phyloP scores from a whole-genome alignment of 768 basidiomycete genomes.

The Cubamyces sp. region DNA sequence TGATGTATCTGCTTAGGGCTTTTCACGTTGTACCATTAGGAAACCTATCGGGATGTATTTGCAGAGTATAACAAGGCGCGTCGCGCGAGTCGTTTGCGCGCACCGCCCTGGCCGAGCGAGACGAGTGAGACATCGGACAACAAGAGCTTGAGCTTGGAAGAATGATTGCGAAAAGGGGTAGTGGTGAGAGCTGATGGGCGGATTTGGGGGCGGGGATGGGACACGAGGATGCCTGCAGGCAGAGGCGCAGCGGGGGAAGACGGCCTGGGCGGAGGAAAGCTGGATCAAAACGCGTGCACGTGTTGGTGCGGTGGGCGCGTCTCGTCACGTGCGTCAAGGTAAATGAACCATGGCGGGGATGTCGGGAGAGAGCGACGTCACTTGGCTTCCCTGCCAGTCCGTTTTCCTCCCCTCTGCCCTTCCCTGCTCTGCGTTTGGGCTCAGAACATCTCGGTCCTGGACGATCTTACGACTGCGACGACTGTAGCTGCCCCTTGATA shows the following conservation, averaged over 20 bases:
- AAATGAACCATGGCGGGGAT: slow-evolving; percentile 2
- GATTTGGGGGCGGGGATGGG: slow-evolving; percentile 1
- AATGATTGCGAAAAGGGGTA: background rate
- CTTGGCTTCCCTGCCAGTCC: background rate
- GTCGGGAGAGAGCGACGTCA: slow-evolving; percentile 9
- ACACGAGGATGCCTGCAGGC: slow-evolving; percentile 19
- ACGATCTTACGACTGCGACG: slow-evolving; percentile 21
- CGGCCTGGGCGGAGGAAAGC: background rate
- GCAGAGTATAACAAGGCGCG: background rate
- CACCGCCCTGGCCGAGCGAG: background rate
- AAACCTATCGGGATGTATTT: slow-evolving; percentile 19
- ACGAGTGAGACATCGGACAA: background rate
- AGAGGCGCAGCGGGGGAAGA: slow-evolving; percentile 7
- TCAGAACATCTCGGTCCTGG: slow-evolving; percentile 2
- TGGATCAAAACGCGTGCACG: background rate
- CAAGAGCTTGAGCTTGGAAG: background rate
- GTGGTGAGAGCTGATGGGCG: background rate
- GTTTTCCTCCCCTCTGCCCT: slow-evolving; percentile 19
- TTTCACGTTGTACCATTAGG: slow-evolving; percentile 21
- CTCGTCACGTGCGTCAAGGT: background rate
- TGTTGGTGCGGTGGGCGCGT: slow-evolving; percentile 1
- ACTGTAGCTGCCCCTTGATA: slow-evolving; percentile 1
- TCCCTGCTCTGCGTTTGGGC: background rate
- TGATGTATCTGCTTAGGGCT: slow-evolving; percentile 25
- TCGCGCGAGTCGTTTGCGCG: background rate